phyloP scores from a whole-genome alignment of 2,329 filamentous ascomycete genomes.

The Pleurostoma richardsiae region DNA sequence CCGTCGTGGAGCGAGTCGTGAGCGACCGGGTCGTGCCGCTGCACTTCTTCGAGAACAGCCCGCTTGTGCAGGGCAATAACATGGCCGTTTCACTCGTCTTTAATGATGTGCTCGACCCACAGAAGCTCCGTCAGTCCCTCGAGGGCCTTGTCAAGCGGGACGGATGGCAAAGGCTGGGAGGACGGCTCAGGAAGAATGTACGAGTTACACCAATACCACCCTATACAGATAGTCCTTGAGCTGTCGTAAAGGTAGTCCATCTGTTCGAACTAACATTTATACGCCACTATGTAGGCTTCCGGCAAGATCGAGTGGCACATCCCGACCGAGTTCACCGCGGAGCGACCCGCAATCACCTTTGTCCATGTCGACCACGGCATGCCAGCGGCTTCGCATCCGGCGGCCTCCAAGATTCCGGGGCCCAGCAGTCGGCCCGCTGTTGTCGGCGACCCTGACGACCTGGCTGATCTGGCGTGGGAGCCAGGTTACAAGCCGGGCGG shows the following conservation, averaged over 20 bases:
- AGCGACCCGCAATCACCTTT: conserved; percentile 32
- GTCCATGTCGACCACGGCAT: conserved; percentile 27
- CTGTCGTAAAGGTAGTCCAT: neutral
- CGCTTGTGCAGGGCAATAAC: conserved; percentile 12
- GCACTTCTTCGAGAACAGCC: conserved; percentile 15
- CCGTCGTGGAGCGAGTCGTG: no score
- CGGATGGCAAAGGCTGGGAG: conserved; percentile 17
- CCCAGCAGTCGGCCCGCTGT: conserved; percentile 20
- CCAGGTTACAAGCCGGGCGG: conserved; percentile 16
- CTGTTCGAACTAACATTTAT: neutral
- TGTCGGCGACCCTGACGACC: conserved; percentile 17
- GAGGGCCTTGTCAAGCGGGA: conserved; percentile 13
- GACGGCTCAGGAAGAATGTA: conserved; percentile 19
- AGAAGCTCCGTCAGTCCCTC: conserved; percentile 13
- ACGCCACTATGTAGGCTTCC: conserved; percentile 2
- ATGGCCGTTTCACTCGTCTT: conserved; percentile 14
- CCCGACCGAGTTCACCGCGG: conserved; percentile 18
- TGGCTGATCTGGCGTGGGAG: conserved; percentile 16
- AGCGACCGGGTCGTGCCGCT: conserved; percentile 12
- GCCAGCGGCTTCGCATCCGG: conserved; percentile 33
- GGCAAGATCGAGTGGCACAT: conserved; percentile 25
- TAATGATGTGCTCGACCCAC: conserved; percentile 14
- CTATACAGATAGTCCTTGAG: no score
- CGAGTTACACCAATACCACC: conserved; percentile 9
- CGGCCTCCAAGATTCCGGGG: conserved; percentile 29